phyloP scores from a whole-genome alignment of 495 filamentous ascomycete species.

The Talaromyces thailandensis region DNA sequence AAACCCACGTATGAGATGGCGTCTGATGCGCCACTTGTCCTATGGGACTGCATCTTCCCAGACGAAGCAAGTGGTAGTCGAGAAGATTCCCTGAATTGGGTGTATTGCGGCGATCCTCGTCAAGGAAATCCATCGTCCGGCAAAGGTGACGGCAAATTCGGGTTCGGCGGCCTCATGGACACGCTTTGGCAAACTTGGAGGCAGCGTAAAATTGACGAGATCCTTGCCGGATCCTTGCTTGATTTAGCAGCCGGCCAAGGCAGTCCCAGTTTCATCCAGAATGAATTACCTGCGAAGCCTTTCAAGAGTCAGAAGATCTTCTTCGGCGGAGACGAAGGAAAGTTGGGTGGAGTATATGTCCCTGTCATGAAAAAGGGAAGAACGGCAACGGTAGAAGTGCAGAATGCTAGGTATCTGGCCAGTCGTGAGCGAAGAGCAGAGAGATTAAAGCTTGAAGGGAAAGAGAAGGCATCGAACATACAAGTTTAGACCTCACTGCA shows the following conservation, averaged over 20 bases:
- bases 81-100: conserved; percentile 66
- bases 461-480: not conserved
- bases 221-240: conserved; percentile 61
- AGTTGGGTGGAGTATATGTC: conserved; percentile 56
- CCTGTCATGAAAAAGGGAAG: conserved; percentile 57
- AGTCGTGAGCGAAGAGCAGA: conserved; percentile 59
- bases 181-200: conserved; percentile 76
- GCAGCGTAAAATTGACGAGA: conserved; percentile 78
- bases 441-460: conserved; percentile 10
- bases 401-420: conserved; percentile 69
- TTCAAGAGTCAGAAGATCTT: conserved; percentile 52
- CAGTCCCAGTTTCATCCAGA: conserved; percentile 16
- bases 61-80: conserved; percentile 34
- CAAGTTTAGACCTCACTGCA: not conserved
- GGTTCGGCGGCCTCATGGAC: conserved; percentile 58
- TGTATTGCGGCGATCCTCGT: conserved; percentile 56
- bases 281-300: conserved; percentile 17
- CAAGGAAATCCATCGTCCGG: conserved; percentile 19
- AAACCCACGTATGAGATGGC: conserved; percentile 87
- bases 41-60: conserved; percentile 94
- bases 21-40: conserved; percentile 74
- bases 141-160: conserved; percentile 47
- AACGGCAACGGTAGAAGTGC: conserved; percentile 55
- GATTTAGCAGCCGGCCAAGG: conserved; percentile 50
- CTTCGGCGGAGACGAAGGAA: conserved; percentile 54